Conservation (phyloP, 176 grass and related monocot genomes). For the Musa itinerans region DNA sequence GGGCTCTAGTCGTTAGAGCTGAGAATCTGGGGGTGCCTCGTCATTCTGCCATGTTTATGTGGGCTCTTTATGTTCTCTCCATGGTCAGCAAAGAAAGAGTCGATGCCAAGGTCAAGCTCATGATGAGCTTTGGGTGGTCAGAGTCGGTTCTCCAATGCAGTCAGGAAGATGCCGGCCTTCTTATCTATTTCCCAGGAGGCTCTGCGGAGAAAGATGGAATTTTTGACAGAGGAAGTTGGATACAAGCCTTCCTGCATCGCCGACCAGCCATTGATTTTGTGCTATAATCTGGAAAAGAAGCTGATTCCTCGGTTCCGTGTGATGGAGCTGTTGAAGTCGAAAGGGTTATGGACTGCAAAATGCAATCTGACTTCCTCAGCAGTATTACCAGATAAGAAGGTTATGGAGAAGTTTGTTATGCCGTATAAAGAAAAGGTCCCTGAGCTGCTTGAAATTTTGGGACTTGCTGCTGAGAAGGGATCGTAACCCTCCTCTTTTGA, state of each 20-base stretch:
- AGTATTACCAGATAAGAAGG: not conserved
- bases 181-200: slow-evolving; percentile 14
- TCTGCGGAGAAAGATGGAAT: slow-evolving; percentile 21
- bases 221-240: slow-evolving; percentile 34
- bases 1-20: not conserved
- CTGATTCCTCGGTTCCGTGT: slow-evolving; percentile 35
- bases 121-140: slow-evolving; percentile 30
- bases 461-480: not conserved
- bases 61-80: not conserved
- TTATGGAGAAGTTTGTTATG: slow-evolving; percentile 28
- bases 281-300: slow-evolving; percentile 33
- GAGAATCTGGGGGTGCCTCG: slow-evolving; percentile 1
- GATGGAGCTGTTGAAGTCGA: slow-evolving; percentile 27
- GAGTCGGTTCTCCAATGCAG: slow-evolving; percentile 1
- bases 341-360: slow-evolving; percentile 22
- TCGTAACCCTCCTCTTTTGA: not conserved
- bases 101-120: slow-evolving; percentile 33
- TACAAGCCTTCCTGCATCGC: slow-evolving; percentile 22
- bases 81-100: slow-evolving; percentile 18
- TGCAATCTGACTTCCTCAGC: slow-evolving; percentile 15
- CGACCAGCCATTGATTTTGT: slow-evolving; percentile 1
- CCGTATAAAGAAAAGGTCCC: slow-evolving; percentile 33
- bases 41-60: not conserved
- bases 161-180: not conserved
- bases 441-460: slow-evolving; percentile 21